Evolutionary conservation across 1,139 yeast species (phyloP).

Genomic region (Meyerozyma athensensis): DNA sequence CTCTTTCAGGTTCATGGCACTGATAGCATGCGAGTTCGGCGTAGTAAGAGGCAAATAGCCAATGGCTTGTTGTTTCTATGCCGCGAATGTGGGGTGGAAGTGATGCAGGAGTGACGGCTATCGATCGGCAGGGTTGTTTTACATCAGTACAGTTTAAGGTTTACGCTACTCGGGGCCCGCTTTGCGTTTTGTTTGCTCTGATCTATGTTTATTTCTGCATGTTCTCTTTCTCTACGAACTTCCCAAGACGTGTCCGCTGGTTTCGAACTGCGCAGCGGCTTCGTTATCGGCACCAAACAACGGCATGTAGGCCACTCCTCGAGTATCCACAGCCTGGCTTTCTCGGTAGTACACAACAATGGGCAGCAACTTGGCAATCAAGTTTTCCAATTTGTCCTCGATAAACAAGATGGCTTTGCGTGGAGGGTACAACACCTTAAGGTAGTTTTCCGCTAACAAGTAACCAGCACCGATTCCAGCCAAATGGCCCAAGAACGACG

Average conservation of each 20-base stretch:
- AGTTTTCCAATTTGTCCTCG: constrained; percentile 48
- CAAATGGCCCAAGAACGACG: constrained; percentile 74
- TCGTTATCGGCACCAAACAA: constrained; percentile 26
- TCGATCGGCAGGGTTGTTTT: no score
- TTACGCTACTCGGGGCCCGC: no score
- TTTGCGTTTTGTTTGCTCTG: no score
- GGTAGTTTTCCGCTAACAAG: constrained; percentile 51
- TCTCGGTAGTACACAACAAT: constrained; percentile 54
- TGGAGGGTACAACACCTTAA: constrained; percentile 61
- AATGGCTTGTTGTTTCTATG: background rate
- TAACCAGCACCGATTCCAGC: constrained; percentile 39
- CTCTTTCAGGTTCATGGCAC: no score
- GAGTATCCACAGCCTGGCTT: constrained; percentile 44
- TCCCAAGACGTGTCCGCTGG: constrained; percentile 4
- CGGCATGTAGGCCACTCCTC: constrained; percentile 38
- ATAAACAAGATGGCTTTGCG: constrained; percentile 60
- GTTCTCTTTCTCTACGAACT: no score
- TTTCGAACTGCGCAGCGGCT: constrained; percentile 8
- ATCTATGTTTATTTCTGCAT: no score
- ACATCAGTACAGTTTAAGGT: no score
- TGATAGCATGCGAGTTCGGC: no score
- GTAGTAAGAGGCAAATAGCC: no score
- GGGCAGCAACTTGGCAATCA: constrained; percentile 51
- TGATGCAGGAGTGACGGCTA: background rate
- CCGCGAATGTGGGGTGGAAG: constrained; percentile 2